These are phyloP conservation scores for Bassia scoparia DNA, from an alignment of 148 eudicot genomes.

Conservation along the genomic window DNA sequence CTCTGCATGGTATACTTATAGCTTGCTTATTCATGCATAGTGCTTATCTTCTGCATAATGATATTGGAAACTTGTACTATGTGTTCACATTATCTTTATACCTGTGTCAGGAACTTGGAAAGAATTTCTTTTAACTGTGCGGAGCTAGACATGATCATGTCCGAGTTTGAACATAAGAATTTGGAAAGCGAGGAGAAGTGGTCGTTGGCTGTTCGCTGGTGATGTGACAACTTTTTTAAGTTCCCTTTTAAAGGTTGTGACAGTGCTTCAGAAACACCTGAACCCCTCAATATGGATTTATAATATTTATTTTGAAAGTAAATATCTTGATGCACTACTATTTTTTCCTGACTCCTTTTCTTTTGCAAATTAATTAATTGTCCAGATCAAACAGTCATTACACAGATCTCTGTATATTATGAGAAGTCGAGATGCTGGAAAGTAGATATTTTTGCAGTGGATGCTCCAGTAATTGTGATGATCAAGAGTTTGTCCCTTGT, in stretches of 20 bases:
- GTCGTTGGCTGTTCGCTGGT: conserved; percentile 42
- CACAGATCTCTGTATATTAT: conserved; percentile 68
- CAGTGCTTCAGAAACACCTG: neutral
- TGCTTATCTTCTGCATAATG: no score
- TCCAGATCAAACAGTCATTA: conserved; percentile 58
- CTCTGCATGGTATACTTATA: no score
- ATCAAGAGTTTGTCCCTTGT: conserved; percentile 58
- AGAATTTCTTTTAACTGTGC: conserved; percentile 62
- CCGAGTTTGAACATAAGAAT: conserved; percentile 50
- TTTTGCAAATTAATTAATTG: neutral
- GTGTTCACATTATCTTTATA: neutral
- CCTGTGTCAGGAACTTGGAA: conserved; percentile 59
- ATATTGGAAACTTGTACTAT: no score
- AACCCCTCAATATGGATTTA: neutral
- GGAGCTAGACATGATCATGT: conserved; percentile 62
- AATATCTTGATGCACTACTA: neutral
- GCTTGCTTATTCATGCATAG: no score
- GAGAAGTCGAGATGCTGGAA: conserved; percentile 43
- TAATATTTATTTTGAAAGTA: neutral
- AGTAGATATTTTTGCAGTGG: conserved; percentile 51
- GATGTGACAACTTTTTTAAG: conserved; percentile 37
- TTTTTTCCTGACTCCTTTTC: neutral
- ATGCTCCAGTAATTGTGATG: conserved; percentile 52
- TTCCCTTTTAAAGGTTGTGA: conserved; percentile 52
- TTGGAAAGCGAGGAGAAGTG: conserved; percentile 58